Percentiles rank a stretch among this genome's conserved stretches.
phyloP scores from a whole-genome alignment of 345 rosid species.

The Lepidium sativum region DNA sequence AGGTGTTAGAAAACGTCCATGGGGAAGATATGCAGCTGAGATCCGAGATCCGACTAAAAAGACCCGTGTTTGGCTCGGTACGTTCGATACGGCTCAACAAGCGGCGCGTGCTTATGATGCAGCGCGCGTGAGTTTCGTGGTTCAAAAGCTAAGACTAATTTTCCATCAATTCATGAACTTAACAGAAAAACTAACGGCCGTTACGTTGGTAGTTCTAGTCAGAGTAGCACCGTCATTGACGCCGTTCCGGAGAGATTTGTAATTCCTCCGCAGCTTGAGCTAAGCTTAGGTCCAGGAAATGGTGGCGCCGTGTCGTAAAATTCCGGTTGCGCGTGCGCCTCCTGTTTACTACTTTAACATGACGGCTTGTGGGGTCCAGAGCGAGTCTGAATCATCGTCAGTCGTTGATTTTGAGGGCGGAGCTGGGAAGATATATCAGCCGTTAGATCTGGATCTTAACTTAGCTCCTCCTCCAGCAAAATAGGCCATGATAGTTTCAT shows the following conservation, averaged over 20 bases:
- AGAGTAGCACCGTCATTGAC: constrained; percentile 57
- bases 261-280: constrained; percentile 35
- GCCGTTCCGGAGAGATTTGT: constrained; percentile 39
- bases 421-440: constrained; percentile 16
- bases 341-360: constrained; percentile 36
- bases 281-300: constrained; percentile 28
- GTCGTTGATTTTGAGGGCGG: constrained; percentile 37
- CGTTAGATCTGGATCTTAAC: constrained; percentile 51
- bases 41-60: constrained; percentile 83
- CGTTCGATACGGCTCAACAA: constrained; percentile 81
- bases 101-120: constrained; percentile 88
- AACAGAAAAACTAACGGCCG: not conserved
- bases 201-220: constrained; percentile 48
- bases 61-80: constrained; percentile 92
- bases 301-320: not conserved
- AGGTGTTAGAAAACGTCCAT: constrained; percentile 86
- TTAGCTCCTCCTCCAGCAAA: constrained; percentile 58
- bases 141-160: constrained; percentile 73
- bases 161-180: constrained; percentile 33
- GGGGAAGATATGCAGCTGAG: constrained; percentile 96
- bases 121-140: constrained; percentile 83
- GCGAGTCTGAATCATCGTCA: constrained; percentile 60
- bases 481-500: constrained; percentile 32
- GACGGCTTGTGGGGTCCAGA: constrained; percentile 28
- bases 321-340: constrained; percentile 12